Evolutionary conservation across 208 protist genomes (phyloP).

Genomic region (Eutreptiella sp.): DNA sequence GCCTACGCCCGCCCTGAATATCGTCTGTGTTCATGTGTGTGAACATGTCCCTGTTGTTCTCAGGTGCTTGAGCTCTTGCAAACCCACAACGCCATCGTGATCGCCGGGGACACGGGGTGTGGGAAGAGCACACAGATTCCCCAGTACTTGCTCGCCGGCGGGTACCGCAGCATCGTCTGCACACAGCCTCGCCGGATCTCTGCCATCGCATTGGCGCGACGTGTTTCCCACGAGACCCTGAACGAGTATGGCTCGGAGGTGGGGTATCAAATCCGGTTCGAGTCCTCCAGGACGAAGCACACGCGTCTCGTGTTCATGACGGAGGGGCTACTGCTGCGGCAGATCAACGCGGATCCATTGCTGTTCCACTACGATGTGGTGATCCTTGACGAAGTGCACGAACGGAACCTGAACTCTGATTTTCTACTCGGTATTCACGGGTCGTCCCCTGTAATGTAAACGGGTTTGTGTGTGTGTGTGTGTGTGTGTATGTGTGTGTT

Average conservation of each 20-base stretch:
- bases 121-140: conserved; percentile 94
- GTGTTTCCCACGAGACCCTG: conserved; percentile 78
- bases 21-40: too few relatives aligned
- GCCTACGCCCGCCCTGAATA: too few relatives aligned
- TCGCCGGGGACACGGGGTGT: conserved; percentile 94
- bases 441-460: too few relatives aligned
- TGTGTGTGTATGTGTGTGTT: too few relatives aligned
- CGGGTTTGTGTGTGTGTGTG: too few relatives aligned
- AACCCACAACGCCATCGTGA: conserved; percentile 43
- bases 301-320: conserved; percentile 40
- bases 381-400: conserved; percentile 89
- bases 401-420: conserved; percentile 76
- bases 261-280: conserved; percentile 41
- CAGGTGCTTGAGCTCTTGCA: too few relatives aligned
- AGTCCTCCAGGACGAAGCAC: conserved; percentile 3
- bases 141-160: conserved; percentile 34
- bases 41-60: too few relatives aligned
- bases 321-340: conserved; percentile 37
- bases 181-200: conserved; percentile 84
- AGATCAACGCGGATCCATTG: conserved; percentile 14
- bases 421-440: conserved; percentile 83
- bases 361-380: conserved; percentile 60
- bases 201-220: conserved; percentile 77
- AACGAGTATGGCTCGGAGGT: conserved; percentile 30
- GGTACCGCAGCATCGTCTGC: conserved; percentile 42